Conservation (phyloP, 2,329 filamentous ascomycete species). For the Neoscytalidium dimidiatum region DNA sequence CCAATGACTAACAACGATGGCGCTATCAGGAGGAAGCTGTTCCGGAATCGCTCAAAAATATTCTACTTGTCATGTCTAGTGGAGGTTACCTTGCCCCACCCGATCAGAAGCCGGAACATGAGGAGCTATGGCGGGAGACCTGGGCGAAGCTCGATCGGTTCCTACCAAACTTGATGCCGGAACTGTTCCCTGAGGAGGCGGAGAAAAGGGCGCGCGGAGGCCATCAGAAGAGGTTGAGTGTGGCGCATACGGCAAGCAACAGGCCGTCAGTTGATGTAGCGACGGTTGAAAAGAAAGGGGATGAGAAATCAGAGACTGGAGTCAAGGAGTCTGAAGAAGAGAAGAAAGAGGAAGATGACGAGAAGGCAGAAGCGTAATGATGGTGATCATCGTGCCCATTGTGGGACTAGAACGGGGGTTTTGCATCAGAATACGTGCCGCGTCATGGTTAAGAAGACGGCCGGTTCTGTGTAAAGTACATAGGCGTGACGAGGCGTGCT, state of each 20-base stretch:
- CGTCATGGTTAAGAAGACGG: background rate
- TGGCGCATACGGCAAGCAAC: background rate
- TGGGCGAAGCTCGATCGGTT: conserved; percentile 62
- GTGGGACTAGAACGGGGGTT: background rate
- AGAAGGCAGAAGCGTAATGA: background rate
- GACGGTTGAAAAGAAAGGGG: background rate
- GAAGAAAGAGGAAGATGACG: background rate
- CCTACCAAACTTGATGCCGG: conserved; percentile 59
- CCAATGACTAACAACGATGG: background rate
- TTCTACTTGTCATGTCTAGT: conserved; percentile 90
- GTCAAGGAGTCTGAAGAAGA: background rate
- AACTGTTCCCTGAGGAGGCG: conserved; percentile 57
- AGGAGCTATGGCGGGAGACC: conserved; percentile 63
- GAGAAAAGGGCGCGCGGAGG: conserved; percentile 9
- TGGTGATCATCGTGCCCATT: background rate
- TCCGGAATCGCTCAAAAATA: conserved; percentile 93
- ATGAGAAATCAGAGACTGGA: background rate
- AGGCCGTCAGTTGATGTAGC: background rate
- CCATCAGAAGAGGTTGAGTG: background rate
- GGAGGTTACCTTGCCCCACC: conserved; percentile 81
- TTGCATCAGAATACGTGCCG: background rate
- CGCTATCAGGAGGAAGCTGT: conserved; percentile 80
- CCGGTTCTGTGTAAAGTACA: background rate
- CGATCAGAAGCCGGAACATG: conserved; percentile 50
- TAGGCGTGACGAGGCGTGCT: background rate